These are phyloP conservation scores for Penicillium sp. DNA, from an alignment of 2,329 filamentous ascomycete species.

Conservation along the genomic window DNA sequence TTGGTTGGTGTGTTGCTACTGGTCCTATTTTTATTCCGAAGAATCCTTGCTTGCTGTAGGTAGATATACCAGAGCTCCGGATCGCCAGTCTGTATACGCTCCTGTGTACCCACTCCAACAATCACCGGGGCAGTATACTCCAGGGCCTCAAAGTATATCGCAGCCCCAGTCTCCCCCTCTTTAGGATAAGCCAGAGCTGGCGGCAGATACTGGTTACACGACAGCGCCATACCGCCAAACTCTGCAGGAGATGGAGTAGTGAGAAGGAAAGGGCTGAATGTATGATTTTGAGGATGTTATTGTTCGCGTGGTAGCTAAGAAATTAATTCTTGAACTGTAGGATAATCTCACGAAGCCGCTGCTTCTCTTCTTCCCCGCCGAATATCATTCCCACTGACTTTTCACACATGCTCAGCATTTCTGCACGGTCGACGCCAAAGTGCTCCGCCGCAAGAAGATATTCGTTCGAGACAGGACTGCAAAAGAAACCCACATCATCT, in stretches of 20 bases:
- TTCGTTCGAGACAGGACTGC: slow-evolving; percentile 76
- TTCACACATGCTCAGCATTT: slow-evolving; percentile 63
- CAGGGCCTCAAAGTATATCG: neutral
- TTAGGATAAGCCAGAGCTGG: neutral
- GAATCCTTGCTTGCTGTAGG: neutral
- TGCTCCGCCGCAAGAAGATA: slow-evolving; percentile 74
- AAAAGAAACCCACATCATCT: slow-evolving; percentile 83
- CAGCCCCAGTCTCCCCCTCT: neutral
- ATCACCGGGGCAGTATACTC: neutral
- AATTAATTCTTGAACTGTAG: neutral
- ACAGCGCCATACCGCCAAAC: neutral
- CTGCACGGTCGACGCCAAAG: slow-evolving; percentile 62
- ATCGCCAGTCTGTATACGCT: neutral
- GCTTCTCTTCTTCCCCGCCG: slow-evolving; percentile 64
- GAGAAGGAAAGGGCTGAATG: neutral
- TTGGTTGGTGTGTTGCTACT: neutral
- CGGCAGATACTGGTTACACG: neutral
- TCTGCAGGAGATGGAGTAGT: neutral
- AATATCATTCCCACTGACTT: slow-evolving; percentile 72
- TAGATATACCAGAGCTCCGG: neutral
- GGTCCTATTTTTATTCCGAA: neutral
- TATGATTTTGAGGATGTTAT: neutral
- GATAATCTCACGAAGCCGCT: slow-evolving; percentile 29
- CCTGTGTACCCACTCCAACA: neutral
- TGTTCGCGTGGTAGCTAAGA: neutral